Evolutionary conservation across 257 asterid genomes (phyloP), one percentile per base, ranked within the genome.

Genomic region (Avicennia marina): DNA sequence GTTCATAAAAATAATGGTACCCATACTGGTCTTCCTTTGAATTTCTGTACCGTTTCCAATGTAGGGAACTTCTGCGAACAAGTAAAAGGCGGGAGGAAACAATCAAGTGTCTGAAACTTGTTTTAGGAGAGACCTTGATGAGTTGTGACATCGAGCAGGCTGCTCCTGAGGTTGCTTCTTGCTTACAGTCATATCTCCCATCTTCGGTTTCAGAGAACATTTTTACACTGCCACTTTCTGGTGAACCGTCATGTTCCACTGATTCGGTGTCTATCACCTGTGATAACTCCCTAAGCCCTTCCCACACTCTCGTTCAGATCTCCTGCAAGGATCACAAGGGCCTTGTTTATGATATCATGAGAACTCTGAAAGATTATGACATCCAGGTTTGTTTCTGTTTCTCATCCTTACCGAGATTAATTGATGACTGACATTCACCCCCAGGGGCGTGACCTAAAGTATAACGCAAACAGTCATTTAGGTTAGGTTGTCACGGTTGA

Each of bases 271-370:
- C 90, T 15, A 55, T 83, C 9, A 46, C 48, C 39, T 52, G 83
- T 21, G 95, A 86, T 66, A 83, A 83, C 61, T 47, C 62, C 40
- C 78, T 83, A 53, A 86, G 95, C 72, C 90, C 87, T 34, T 75
- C 78, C 50, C 87, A 83, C 72, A 83, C 95, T 8, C 77, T 83
- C 10, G 67, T 86, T 20, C 84, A 73, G 65, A 73, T 86, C 57
- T 70, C 64, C 48, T 74, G 95, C 69, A 73, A 63, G 32, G 95
- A 83, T 65, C 95, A 81, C 66, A 86, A 86, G 54, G 90, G 95
- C 49, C 84, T 86, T 51, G 56, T 86, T 16, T 86, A 83, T 34
- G 95, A 86, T 58, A 73, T 86, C 55, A 81, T 86, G 95, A 71
- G 94, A 77, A 73, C 82, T 2, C 65, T 81, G 5, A 86, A 86